These are phyloP conservation scores for Neocatenulostroma microsporum DNA, from an alignment of 2,329 filamentous ascomycete species.

Conservation along the genomic window DNA sequence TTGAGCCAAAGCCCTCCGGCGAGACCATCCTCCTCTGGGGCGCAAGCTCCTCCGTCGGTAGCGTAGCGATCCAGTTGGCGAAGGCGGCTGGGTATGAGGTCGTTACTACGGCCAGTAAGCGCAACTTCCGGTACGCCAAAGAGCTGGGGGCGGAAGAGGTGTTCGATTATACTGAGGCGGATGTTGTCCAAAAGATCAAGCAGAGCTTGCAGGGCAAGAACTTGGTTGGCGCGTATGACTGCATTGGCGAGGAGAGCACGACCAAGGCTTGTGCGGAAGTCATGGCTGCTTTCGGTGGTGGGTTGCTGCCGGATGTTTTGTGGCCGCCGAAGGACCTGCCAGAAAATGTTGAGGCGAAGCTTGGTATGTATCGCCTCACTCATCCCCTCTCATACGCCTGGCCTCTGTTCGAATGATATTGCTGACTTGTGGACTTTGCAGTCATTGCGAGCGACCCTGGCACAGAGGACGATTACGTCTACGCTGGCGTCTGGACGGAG, in stretches of 20 bases:
- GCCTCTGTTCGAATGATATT: neutral
- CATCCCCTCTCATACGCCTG: too few relatives aligned
- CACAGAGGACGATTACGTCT: neutral
- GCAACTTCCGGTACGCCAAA: slow-evolving; percentile 37
- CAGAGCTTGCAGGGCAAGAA: neutral
- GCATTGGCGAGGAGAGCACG: neutral
- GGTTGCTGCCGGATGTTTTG: neutral
- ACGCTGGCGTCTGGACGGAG: neutral
- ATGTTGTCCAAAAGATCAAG: neutral
- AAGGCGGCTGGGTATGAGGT: slow-evolving; percentile 41
- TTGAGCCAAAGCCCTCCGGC: slow-evolving; percentile 10
- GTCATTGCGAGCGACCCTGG: neutral
- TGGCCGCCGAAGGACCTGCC: slow-evolving; percentile 1
- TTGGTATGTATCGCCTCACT: neutral
- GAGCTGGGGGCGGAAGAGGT: slow-evolving; percentile 38
- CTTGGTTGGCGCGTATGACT: neutral
- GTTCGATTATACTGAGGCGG: slow-evolving; percentile 1
- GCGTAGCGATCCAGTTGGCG: slow-evolving; percentile 44
- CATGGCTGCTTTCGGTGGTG: neutral
- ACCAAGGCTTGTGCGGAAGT: slow-evolving; percentile 1
- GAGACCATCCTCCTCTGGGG: slow-evolving; percentile 46
- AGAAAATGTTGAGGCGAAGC: neutral
- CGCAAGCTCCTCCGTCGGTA: slow-evolving; percentile 46
- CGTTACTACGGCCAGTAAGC: slow-evolving; percentile 28
- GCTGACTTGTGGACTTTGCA: neutral